Base-by-base conservation (phyloP, 2,329 filamentous ascomycete species). In the Pyrenochaeta sp. region DNA sequence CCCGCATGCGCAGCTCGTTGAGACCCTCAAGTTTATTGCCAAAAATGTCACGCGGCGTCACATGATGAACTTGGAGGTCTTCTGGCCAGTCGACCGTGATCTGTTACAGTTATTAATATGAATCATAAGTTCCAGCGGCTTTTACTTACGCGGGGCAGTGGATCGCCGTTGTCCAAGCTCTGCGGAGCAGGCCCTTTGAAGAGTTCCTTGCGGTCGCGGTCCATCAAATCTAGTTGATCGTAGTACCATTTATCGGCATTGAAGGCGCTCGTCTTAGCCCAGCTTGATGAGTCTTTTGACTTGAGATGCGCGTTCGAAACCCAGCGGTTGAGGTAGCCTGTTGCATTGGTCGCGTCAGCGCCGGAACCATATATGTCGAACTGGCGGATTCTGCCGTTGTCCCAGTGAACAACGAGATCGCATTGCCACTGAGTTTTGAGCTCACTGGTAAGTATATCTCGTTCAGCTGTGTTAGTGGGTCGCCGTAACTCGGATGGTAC, bases 251-350 rank as follows among this genome's bases (percentile, higher is more conserved):
- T 41, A 15, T 55, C 40, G 1, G 28, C 7, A 17, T 62, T 44
- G 39, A 58, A 68, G 1, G 65, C 63, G 6, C 45, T 38, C 14
- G 36, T 50, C 44, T 63, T 69, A 1, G 60, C 57, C 67, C 67
- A 70, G 4, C 52, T 51, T 18, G 59, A 40, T 2, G 66, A 55
- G 1, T 51, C 49, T 37, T 39, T 34, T 10, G 55, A 58, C 37
- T 60, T 68, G 15, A 13, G 38, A 10, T 41, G 39, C 4, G 58
- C 46, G 10, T 45, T 52, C 2, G 48, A 44, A 6, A 70, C 65
- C 65, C 65, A 70, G 9, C 61, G 37, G 35, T 69, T 64, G 31
- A 69, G 36, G 6, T 43, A 29, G 29, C 24, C 21, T 6, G 52
- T 14, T 6, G 61, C 63, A 4, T 46, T 52, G 9, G 64, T 60